A percentile compares a stretch with the other conserved stretches of the same genome.
phyloP scores from a whole-genome alignment of 2,329 filamentous ascomycete species.

The Periconia sp. region DNA sequence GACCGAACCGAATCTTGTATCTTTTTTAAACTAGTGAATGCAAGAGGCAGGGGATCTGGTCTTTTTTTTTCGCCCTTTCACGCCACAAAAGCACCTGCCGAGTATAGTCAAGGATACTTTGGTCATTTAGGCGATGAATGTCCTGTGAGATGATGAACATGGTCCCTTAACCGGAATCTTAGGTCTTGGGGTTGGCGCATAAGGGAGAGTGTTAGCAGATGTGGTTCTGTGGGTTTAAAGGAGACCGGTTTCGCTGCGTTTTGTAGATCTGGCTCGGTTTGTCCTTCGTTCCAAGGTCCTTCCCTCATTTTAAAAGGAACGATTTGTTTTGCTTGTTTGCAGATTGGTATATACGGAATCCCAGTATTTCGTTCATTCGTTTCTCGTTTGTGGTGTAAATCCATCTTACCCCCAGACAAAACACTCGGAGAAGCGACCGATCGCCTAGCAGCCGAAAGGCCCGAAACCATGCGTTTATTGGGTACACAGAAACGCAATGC shows the following conservation, averaged over 20 bases:
- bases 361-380: not conserved
- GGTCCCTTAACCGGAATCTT: not conserved
- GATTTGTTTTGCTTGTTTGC: not conserved
- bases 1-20: too few relatives aligned
- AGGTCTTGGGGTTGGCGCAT: not conserved
- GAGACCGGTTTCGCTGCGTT: not conserved
- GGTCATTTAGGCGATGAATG: not conserved
- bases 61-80: too few relatives aligned
- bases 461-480: too few relatives aligned
- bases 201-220: not conserved
- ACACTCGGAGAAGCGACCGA: too few relatives aligned
- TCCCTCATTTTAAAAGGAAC: not conserved
- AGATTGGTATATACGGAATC: not conserved
- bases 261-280: not conserved
- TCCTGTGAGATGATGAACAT: not conserved
- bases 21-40: too few relatives aligned
- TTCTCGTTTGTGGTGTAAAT: not conserved
- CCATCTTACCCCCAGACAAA: too few relatives aligned
- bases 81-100: not conserved
- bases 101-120: not conserved
- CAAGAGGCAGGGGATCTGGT: too few relatives aligned
- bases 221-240: not conserved
- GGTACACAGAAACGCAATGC: not conserved
- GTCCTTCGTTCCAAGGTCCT: too few relatives aligned
- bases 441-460: too few relatives aligned